Conservation (phyloP, 768 basidiomycete genomes). For the Cyclocybe aegerita region DNA sequence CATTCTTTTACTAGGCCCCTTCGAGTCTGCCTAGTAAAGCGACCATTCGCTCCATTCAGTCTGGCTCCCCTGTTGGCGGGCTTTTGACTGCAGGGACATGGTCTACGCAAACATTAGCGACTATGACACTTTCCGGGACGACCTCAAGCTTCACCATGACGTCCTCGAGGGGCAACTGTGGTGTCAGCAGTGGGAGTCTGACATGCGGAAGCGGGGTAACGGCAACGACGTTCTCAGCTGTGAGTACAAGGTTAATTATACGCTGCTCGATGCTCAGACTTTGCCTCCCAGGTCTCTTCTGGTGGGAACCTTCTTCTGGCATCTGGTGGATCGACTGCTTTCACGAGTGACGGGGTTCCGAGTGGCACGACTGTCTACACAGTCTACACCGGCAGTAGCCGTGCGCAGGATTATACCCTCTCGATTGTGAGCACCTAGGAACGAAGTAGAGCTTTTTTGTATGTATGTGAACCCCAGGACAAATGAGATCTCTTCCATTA, state of each 20-base stretch:
- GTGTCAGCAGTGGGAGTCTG: conserved; percentile 43
- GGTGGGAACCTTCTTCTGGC: conserved; percentile 48
- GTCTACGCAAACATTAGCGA: conserved; percentile 62
- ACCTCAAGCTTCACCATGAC: conserved; percentile 53
- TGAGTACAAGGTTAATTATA: conserved; percentile 25
- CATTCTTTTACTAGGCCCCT: conserved; percentile 10
- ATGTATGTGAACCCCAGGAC: background rate
- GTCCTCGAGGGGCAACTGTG: conserved; percentile 59
- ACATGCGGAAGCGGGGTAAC: conserved; percentile 52
- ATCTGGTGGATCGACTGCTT: conserved; percentile 47
- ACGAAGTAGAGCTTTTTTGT: background rate
- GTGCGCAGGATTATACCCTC: conserved; percentile 35
- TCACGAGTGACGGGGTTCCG: conserved; percentile 49
- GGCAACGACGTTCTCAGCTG: conserved; percentile 49
- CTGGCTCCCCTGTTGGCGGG: conserved; percentile 42
- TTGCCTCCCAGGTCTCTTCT: conserved; percentile 39
- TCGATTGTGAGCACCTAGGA: conserved; percentile 33
- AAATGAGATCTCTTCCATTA: background rate
- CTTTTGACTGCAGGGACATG: conserved; percentile 57
- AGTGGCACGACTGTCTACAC: conserved; percentile 45
- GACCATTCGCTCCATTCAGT: conserved; percentile 40
- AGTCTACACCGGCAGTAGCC: conserved; percentile 36
- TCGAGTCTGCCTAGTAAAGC: conserved; percentile 43
- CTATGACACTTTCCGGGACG: conserved; percentile 48
- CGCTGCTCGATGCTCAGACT: background rate